Evolutionary conservation across 352 stramenopile genomes (phyloP), one percentile per base, ranked within the genome.

Genomic region (Pythium oligandrum): DNA sequence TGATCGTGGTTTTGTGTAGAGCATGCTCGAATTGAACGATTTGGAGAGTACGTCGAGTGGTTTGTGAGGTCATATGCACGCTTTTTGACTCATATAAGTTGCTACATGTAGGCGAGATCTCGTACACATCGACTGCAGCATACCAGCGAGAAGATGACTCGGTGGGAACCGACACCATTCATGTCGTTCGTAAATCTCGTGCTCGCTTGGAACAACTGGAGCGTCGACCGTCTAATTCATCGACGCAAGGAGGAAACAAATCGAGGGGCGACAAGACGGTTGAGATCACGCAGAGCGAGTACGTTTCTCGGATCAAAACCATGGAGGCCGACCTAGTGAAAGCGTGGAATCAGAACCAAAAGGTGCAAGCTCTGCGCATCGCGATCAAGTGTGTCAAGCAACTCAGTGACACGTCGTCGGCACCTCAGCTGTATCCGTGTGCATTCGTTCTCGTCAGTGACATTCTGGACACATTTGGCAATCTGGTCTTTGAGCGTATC

Each of bases 341-440:
- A 3, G 85, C 68, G 5, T 97, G 90, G 90, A 57, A 80, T 10
- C 75, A 85, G 11, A 91, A 96, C 35, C 71, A 95, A 39, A 94
- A 95, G 48, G 90, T 97, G 2, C 63, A 83, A 34, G 83, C 85
- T 1, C 75, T 97, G 5, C 90, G 93, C 3, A 85, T 97, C 53
- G 83, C 89, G 1, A 96, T 97, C 58, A 94, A 97, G 60, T 85
- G 83, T 47, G 77, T 96, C 6, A 97, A 96, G 53, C 64, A 96
- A 6, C 64, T 97, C 1, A 78, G 75, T 0, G 86, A 97, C 60
- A 89, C 73, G 1, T 67, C 68, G 32, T 89, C 70, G 4, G 75
- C 85, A 10, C 84, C 86, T 31, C 68, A 89, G 48, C 65, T 96
- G 56, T 97, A 97, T 45, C 90, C 90, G 7, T 88, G 78, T 46